Evolutionary conservation across 2,329 filamentous ascomycete genomes (phyloP).

Genomic region (Diaporthe sp.): DNA sequence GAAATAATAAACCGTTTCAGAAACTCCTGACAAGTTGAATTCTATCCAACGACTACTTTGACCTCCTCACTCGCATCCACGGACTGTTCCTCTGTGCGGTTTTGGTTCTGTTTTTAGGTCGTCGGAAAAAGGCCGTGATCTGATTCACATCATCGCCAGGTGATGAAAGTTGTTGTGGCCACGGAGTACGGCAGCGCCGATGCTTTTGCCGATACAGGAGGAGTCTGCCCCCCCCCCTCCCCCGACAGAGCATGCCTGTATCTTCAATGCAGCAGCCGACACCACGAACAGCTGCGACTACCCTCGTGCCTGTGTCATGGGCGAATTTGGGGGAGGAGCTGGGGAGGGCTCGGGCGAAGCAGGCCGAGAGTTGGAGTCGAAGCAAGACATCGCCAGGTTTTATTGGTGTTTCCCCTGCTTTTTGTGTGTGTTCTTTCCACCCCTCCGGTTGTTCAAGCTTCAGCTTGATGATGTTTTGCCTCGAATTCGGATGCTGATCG

Average conservation of each 20-base stretch:
- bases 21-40: not conserved
- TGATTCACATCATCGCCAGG: not conserved
- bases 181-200: no score
- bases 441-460: not conserved
- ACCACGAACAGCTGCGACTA: no score
- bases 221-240: no score
- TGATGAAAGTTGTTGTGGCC: no score
- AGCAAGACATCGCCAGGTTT: not conserved
- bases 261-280: not conserved
- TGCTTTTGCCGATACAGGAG: not conserved
- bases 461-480: no score
- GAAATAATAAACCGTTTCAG: conserved; percentile 15
- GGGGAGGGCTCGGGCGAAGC: not conserved
- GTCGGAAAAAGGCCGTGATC: no score
- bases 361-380: not conserved
- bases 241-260: no score
- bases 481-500: no score
- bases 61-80: not conserved
- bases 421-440: not conserved
- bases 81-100: not conserved
- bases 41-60: not conserved
- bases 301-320: not conserved
- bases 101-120: no score
- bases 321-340: conserved; percentile 5
- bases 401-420: not conserved